These are phyloP conservation scores for Hypoxylon sp. DNA, from an alignment of 2,329 filamentous ascomycete genomes.

Conservation along the genomic window DNA sequence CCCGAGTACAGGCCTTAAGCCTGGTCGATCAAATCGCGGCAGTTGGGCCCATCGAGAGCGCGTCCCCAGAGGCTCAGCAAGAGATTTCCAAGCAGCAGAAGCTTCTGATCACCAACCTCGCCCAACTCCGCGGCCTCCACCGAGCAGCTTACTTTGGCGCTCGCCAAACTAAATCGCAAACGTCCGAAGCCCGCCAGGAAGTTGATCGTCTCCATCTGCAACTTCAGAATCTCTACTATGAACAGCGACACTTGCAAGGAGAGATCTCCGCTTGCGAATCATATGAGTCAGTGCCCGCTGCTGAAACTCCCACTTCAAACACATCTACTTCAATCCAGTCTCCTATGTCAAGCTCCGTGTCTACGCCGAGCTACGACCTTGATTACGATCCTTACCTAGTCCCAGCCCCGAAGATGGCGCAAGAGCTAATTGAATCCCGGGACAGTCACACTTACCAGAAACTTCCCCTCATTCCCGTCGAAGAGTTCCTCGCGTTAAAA, in stretches of 20 bases:
- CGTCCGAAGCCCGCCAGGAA: conserved; percentile 88
- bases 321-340: conserved; percentile 11
- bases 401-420: conserved; percentile 27
- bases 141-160: conserved; percentile 84
- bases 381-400: conserved; percentile 23
- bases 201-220: conserved; percentile 93
- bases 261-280: conserved; percentile 93
- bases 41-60: conserved; percentile 59
- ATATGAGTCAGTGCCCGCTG: conserved; percentile 77
- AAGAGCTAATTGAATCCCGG: conserved; percentile 43
- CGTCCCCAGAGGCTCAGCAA: conserved; percentile 63
- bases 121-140: conserved; percentile 85
- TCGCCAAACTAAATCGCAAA: conserved; percentile 86
- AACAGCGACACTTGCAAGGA: conserved; percentile 88
- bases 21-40: conserved; percentile 68
- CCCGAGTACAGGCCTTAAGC: conserved; percentile 77
- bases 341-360: neutral
- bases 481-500: conserved; percentile 82
- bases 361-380: conserved; percentile 1
- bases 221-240: conserved; percentile 95
- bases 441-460: conserved; percentile 86
- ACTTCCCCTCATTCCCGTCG: conserved; percentile 84
- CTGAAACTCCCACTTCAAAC: neutral
- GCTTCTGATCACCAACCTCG: conserved; percentile 80
- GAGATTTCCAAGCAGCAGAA: conserved; percentile 83